phyloP scores from a whole-genome alignment of 2,329 filamentous ascomycete genomes.

The Aspergillus tanneri region DNA sequence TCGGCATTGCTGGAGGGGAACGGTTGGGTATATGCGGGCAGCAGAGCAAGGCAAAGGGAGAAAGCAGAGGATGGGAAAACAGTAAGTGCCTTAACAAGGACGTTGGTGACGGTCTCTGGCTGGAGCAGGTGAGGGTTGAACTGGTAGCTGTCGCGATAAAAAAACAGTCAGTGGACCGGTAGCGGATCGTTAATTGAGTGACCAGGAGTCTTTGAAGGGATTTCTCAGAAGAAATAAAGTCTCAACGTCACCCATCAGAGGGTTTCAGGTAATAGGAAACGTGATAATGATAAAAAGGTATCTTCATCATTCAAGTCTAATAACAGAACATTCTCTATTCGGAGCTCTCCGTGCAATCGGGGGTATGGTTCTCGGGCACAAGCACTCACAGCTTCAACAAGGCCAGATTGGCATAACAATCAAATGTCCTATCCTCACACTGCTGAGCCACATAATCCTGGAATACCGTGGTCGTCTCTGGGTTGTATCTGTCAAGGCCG shows the following conservation, averaged over 20 bases:
- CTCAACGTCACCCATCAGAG: conserved; percentile 62
- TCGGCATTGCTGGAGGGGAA: conserved; percentile 53
- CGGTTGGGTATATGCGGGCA: conserved; percentile 76
- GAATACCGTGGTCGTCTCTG: conserved; percentile 88
- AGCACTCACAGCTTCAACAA: conserved; percentile 83
- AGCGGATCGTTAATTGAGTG: background rate
- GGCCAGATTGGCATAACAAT: conserved; percentile 95
- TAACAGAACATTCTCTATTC: no score
- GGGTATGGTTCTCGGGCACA: conserved; percentile 13
- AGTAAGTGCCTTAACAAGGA: conserved; percentile 96
- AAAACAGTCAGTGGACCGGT: background rate
- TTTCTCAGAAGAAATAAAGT: conserved; percentile 67
- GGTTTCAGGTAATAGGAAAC: conserved; percentile 98
- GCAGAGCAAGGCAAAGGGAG: conserved; percentile 87
- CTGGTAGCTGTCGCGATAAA: conserved; percentile 72
- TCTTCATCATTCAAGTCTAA: conserved; percentile 66
- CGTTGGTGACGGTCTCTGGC: conserved; percentile 97
- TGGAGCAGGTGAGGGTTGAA: conserved; percentile 98
- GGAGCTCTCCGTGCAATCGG: conserved; percentile 2
- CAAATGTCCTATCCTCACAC: conserved; percentile 91
- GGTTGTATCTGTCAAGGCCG: conserved; percentile 97
- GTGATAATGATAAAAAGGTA: conserved; percentile 61
- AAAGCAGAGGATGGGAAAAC: conserved; percentile 97
- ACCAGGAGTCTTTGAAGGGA: conserved; percentile 1
- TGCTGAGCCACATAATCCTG: conserved; percentile 93